Evolutionary conservation across 495 filamentous ascomycete genomes (phyloP).

Genomic region (Trichocladium uniseriatum): DNA sequence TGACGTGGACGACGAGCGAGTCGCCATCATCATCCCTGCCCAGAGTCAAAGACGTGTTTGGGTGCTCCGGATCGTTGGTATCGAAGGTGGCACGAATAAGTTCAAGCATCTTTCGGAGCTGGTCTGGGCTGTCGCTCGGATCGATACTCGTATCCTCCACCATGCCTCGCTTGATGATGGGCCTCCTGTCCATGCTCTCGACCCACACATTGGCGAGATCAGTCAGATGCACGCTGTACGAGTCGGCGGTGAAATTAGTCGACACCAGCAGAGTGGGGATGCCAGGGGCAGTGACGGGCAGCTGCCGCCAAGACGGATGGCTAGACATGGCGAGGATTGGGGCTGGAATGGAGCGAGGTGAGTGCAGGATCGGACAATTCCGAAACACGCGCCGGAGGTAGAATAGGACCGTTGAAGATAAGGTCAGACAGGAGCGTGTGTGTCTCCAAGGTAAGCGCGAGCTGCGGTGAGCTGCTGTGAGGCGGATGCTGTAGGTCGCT

Average conservation of each 20-base stretch:
- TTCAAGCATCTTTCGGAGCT: conserved; percentile 61
- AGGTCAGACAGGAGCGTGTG: too few relatives aligned
- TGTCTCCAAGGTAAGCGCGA: too few relatives aligned
- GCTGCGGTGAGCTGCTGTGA: too few relatives aligned
- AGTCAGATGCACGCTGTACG: conserved; percentile 69
- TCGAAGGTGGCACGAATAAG: conserved; percentile 60
- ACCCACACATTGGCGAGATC: conserved; percentile 83
- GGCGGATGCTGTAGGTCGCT: too few relatives aligned
- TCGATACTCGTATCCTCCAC: conserved; percentile 71
- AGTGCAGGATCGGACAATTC: too few relatives aligned
- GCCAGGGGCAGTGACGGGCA: conserved; percentile 24
- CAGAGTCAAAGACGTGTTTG: conserved; percentile 30
- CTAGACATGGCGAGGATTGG: conserved; percentile 15
- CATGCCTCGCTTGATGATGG: conserved; percentile 57
- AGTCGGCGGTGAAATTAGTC: conserved; percentile 29
- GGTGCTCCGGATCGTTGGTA: conserved; percentile 27
- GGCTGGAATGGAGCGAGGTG: too few relatives aligned
- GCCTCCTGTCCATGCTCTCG: conserved; percentile 53
- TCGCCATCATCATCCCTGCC: conserved; percentile 18
- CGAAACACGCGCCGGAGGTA: too few relatives aligned
- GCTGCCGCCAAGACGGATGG: conserved; percentile 25
- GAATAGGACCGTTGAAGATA: too few relatives aligned
- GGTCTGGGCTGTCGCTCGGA: conserved; percentile 63
- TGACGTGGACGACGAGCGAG: conserved; percentile 49
- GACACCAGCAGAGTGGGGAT: conserved; percentile 39